Conservation (phyloP, 306 rosid species). For the Fagus crenata region DNA sequence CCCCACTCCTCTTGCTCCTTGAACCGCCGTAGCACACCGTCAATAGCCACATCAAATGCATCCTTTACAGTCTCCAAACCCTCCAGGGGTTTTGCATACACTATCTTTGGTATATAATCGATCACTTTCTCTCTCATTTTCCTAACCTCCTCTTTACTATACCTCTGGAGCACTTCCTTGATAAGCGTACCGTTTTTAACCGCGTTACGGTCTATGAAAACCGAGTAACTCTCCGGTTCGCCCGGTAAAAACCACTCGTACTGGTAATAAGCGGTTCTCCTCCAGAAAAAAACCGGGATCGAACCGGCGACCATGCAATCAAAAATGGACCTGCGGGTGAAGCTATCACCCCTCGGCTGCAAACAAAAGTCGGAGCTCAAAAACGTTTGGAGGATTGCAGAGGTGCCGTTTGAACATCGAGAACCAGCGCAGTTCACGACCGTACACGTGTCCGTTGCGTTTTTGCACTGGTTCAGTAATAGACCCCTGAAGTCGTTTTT, state of each 20-base stretch:
- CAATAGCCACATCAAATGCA: slow-evolving; percentile 55
- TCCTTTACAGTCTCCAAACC: slow-evolving; percentile 44
- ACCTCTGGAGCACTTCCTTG: slow-evolving; percentile 31
- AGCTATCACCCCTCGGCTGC: slow-evolving; percentile 94
- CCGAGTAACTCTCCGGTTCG: slow-evolving; percentile 52
- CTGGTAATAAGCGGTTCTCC: slow-evolving; percentile 49
- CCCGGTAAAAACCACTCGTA: slow-evolving; percentile 61
- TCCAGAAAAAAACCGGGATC: slow-evolving; percentile 60
- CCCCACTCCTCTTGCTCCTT: slow-evolving; percentile 14
- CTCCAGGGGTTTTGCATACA: slow-evolving; percentile 39
- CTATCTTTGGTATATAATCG: slow-evolving; percentile 41
- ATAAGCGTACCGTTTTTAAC: slow-evolving; percentile 50
- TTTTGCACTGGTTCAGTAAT: slow-evolving; percentile 60
- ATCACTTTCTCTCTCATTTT: slow-evolving; percentile 52
- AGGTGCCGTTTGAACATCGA: slow-evolving; percentile 72
- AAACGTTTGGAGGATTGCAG: slow-evolving; percentile 69
- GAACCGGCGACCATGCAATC: slow-evolving; percentile 67
- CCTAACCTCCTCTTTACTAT: slow-evolving; percentile 30
- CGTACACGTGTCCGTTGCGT: slow-evolving; percentile 58
- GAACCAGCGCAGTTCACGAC: slow-evolving; percentile 62
- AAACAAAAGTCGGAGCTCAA: slow-evolving; percentile 74
- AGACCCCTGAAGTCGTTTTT: slow-evolving; percentile 63
- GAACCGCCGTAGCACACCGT: slow-evolving; percentile 33
- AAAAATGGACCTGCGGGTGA: slow-evolving; percentile 85
- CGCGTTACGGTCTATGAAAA: slow-evolving; percentile 46